Conservation (phyloP, 208 protist genomes). For the Leptomonas pyrrhocoris region DNA sequence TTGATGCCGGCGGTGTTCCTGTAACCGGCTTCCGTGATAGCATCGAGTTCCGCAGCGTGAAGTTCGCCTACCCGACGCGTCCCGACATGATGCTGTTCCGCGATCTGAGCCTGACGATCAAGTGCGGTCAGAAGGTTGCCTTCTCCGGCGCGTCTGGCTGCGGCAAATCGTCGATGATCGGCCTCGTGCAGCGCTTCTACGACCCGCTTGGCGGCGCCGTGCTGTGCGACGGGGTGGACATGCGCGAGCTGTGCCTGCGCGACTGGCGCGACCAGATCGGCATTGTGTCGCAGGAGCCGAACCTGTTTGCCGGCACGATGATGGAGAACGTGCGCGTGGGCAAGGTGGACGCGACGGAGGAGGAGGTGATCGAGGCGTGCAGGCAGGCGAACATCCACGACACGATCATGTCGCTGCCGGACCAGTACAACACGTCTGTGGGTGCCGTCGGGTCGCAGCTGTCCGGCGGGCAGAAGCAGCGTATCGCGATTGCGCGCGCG, state of each 20-base stretch:
- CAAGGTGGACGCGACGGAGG: constrained; percentile 53
- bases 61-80: constrained; percentile 70
- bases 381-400: constrained; percentile 55
- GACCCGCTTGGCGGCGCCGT: constrained; percentile 49
- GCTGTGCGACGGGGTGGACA: constrained; percentile 68
- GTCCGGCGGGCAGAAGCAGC: constrained; percentile 75
- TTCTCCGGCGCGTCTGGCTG: constrained; percentile 79
- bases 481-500: constrained; percentile 67
- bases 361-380: constrained; percentile 61
- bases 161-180: constrained; percentile 86
- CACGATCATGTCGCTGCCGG: constrained; percentile 45
- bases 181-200: constrained; percentile 85
- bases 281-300: constrained; percentile 86
- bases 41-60: constrained; percentile 48
- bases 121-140: constrained; percentile 66
- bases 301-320: constrained; percentile 91
- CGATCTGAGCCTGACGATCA: constrained; percentile 38
- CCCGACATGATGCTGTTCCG: constrained; percentile 53
- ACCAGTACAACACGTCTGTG: constrained; percentile 65
- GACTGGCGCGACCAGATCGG: constrained; percentile 69
- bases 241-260: constrained; percentile 49
- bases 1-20: constrained; percentile 33
- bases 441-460: constrained; percentile 66
- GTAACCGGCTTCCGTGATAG: constrained; percentile 46
- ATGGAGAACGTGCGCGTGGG: constrained; percentile 87